phyloP scores from a whole-genome alignment of 768 basidiomycete genomes.

The Pulveroboletus sp. region DNA sequence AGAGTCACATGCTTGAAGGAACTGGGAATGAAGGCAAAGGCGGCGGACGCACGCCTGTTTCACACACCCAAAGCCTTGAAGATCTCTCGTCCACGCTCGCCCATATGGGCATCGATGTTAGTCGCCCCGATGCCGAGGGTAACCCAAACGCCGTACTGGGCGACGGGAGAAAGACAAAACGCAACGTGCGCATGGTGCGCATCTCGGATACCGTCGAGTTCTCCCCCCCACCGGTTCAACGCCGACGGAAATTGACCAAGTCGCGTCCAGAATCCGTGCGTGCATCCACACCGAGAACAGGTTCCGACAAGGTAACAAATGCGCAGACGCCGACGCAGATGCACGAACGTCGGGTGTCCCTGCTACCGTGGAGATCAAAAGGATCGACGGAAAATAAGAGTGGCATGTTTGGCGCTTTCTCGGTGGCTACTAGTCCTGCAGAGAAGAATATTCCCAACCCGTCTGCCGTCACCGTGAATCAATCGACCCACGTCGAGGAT shows the following conservation, averaged over 20 bases:
- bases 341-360: conserved; percentile 15
- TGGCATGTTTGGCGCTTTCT: not conserved
- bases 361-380: conserved; percentile 24
- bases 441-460: not conserved
- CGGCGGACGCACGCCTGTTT: not conserved
- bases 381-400: conserved; percentile 3
- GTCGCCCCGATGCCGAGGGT: not conserved
- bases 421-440: not conserved
- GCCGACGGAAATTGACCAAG: conserved; percentile 25
- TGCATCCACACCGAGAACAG: not conserved
- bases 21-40: not conserved
- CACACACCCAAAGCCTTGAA: conserved; percentile 24
- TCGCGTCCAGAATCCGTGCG: conserved; percentile 4
- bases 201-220: conserved; percentile 26
- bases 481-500: not conserved
- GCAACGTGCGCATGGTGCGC: conserved; percentile 23
- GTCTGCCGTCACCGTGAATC: not conserved
- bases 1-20: not conserved
- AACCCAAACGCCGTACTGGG: not conserved
- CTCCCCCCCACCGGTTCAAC: conserved; percentile 9
- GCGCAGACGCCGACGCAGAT: not conserved
- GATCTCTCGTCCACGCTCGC: conserved; percentile 18
- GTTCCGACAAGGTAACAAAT: not conserved
- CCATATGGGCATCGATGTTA: conserved; percentile 18
- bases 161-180: conserved; percentile 8